phyloP scores from a whole-genome alignment of 148 eudicot species.

The Rhododendron griersonianum region DNA sequence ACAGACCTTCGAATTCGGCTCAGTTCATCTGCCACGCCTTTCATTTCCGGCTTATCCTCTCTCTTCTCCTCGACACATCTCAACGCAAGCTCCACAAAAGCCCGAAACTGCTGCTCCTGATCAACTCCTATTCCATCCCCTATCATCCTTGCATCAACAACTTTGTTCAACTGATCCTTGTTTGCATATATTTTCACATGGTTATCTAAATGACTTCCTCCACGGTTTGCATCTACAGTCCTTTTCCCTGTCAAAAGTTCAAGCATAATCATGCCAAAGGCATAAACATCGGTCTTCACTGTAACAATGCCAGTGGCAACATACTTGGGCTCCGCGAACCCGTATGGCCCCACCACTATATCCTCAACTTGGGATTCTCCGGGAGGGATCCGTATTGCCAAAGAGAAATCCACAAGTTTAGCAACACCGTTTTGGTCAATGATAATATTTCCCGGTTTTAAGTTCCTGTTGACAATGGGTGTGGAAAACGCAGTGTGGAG shows the following conservation, averaged over 20 bases:
- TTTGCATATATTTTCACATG: background rate
- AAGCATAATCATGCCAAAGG: conserved; percentile 11
- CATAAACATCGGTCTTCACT: conserved; percentile 20
- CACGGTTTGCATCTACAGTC: background rate
- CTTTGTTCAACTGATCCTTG: background rate
- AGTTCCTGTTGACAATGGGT: conserved; percentile 12
- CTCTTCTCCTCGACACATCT: background rate
- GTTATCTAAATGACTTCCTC: background rate
- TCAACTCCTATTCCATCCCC: background rate
- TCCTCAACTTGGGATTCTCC: conserved; percentile 18
- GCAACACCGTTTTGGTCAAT: conserved; percentile 15
- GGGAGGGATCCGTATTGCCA: conserved; percentile 13
- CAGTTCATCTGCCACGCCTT: conserved; percentile 11
- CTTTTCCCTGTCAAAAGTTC: conserved; percentile 2
- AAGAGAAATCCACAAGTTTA: conserved; percentile 17
- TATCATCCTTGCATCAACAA: background rate
- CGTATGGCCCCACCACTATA: background rate
- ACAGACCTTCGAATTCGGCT: conserved; percentile 2
- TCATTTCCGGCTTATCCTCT: conserved; percentile 11
- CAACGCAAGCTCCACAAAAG: conserved; percentile 13
- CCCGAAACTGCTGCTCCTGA: background rate
- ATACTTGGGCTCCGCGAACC: background rate
- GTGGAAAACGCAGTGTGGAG: conserved; percentile 18
- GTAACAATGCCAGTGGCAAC: background rate
- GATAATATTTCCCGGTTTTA: conserved; percentile 6